Percentiles rank a stretch among this genome's conserved stretches.
Evolutionary conservation across 768 basidiomycete species (phyloP).

Genomic region (Boletus huronensis): DNA sequence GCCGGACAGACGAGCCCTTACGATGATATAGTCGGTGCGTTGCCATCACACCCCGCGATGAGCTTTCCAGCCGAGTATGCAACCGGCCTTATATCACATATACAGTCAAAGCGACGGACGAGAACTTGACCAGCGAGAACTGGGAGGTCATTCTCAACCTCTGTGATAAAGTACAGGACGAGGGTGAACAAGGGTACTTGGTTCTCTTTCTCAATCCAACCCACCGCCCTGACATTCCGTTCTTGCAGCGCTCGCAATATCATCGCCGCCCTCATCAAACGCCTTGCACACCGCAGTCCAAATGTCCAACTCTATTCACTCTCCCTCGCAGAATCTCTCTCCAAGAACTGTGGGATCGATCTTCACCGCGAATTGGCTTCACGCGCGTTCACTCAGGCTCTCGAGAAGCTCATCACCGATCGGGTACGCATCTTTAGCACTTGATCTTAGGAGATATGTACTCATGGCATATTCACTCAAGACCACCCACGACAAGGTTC

Average conservation of each 20-base stretch:
- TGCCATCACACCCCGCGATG: background rate
- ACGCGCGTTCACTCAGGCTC: constrained; percentile 83
- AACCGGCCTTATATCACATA: background rate
- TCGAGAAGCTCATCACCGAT: constrained; percentile 87
- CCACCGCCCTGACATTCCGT: constrained; percentile 14
- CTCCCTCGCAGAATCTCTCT: constrained; percentile 80
- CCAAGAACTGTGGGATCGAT: constrained; percentile 83
- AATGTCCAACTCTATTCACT: constrained; percentile 96
- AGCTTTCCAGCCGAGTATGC: constrained; percentile 4
- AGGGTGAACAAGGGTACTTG: constrained; percentile 78
- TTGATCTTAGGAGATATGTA: background rate
- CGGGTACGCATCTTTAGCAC: constrained; percentile 49
- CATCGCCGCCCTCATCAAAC: constrained; percentile 81
- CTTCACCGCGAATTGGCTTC: constrained; percentile 86
- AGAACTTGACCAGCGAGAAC: constrained; percentile 90
- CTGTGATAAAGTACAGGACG: constrained; percentile 95
- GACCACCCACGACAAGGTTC: constrained; percentile 93
- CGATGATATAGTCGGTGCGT: constrained; percentile 89
- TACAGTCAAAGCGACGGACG: constrained; percentile 95
- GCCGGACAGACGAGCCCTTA: constrained; percentile 69
- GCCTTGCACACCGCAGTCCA: constrained; percentile 89
- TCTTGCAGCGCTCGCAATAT: constrained; percentile 77
- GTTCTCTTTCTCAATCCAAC: background rate
- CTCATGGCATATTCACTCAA: constrained; percentile 32
- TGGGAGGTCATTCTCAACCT: constrained; percentile 93